Conservation (phyloP, 2,329 filamentous ascomycete species). For the Setomelanomma holmii region DNA sequence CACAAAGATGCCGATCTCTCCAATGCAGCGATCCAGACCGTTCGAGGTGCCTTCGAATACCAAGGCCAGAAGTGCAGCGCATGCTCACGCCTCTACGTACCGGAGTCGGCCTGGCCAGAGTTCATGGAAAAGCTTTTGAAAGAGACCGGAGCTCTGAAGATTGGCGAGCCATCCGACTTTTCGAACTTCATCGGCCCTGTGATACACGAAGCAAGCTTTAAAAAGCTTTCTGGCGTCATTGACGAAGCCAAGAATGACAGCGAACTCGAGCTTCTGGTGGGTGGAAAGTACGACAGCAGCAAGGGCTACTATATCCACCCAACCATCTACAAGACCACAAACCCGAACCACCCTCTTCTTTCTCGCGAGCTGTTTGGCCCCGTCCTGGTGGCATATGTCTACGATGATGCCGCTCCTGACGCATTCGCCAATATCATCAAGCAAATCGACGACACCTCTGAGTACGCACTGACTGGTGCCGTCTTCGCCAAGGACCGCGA, state of each 20-base stretch:
- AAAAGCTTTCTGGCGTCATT: slow-evolving; percentile 78
- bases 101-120: slow-evolving; percentile 74
- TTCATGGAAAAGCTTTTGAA: slow-evolving; percentile 71
- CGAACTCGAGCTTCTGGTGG: slow-evolving; percentile 74
- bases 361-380: slow-evolving; percentile 84
- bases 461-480: slow-evolving; percentile 80
- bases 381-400: slow-evolving; percentile 76
- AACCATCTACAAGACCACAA: slow-evolving; percentile 78
- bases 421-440: slow-evolving; percentile 68
- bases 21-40: slow-evolving; percentile 81
- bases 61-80: slow-evolving; percentile 93
- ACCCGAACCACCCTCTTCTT: slow-evolving; percentile 76
- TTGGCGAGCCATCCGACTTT: slow-evolving; percentile 74
- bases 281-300: slow-evolving; percentile 77
- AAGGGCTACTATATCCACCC: slow-evolving; percentile 86
- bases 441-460: slow-evolving; percentile 73
- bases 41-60: slow-evolving; percentile 88
- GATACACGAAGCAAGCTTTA: slow-evolving; percentile 82
- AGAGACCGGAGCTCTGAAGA: slow-evolving; percentile 74
- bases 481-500: slow-evolving; percentile 75
- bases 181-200: slow-evolving; percentile 86
- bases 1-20: slow-evolving; percentile 78
- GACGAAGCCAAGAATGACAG: slow-evolving; percentile 79
- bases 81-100: slow-evolving; percentile 80
- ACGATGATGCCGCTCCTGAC: slow-evolving; percentile 69